Base-by-base conservation (phyloP, 345 rosid species). In the Hibiscus tridactylites region DNA sequence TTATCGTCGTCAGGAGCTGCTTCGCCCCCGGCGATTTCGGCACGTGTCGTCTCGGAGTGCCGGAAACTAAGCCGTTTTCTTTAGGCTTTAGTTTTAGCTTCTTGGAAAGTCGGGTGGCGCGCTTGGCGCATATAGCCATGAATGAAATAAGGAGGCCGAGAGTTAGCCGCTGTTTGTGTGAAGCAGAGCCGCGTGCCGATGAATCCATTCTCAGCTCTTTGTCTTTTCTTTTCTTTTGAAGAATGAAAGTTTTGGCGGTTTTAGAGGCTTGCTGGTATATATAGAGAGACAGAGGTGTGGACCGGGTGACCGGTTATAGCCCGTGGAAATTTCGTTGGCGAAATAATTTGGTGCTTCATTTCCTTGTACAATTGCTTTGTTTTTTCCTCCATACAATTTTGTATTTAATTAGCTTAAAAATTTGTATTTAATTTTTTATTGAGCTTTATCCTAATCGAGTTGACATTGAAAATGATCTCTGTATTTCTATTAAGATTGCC, bases 81-180 rank as follows among this genome's bases (percentile, higher is more conserved):
- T 17, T 29, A 12, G 75, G 68, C 74, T 74, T 83, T 50, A 70
- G 71, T 58, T 68, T 80, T 60, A 86, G 78, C 85, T 84, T 84
- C 47, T 50, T 84, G 0, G 97, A 85, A 65, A 82, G 68, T 54
- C 77, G 83, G 50, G 72, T 54, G 2, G 89, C 90, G 28, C 81
- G 85, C 83, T 83, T 90, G 68, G 92, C 86, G 70, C 88, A 85
- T 29, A 82, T 53, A 71, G 86, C 81, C 85, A 83, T 73, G 54
- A 88, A 70, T 33, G 93, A 81, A 28, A 87, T 19, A 47, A 86
- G 59, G 58, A 88, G 79, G 64, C 76, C 74, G 60, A 76, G 17
- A 3, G 78, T 72, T 28, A 82, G 71, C 44, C 81, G 85, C 82
- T 84, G 85, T 81, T 83, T 84, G 12, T 79, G 73, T 0, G 82